Evolutionary conservation across 768 basidiomycete genomes (phyloP).

Genomic region (Agaricus sinodeliciosus): DNA sequence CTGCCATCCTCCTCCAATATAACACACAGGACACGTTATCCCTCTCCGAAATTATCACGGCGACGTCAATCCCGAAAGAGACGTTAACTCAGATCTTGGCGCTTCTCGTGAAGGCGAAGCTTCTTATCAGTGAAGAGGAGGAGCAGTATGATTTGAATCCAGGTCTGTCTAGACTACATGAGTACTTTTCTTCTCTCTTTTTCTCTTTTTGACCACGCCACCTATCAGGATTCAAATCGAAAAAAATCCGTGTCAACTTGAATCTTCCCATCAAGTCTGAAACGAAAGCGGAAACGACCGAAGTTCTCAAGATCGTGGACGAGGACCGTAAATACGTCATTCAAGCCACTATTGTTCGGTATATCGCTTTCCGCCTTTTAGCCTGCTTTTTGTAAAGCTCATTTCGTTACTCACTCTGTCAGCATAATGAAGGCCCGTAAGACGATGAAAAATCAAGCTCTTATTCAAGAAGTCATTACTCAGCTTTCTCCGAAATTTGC

Average conservation of each 20-base stretch:
- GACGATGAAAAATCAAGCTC: slow-evolving; percentile 88
- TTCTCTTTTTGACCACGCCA: background rate
- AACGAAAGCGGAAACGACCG: slow-evolving; percentile 82
- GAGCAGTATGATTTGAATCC: slow-evolving; percentile 93
- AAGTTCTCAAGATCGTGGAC: slow-evolving; percentile 94
- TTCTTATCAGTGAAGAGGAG: slow-evolving; percentile 81
- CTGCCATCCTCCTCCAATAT: slow-evolving; percentile 91
- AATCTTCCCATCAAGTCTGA: slow-evolving; percentile 94
- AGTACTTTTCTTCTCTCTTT: background rate
- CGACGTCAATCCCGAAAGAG: slow-evolving; percentile 78
- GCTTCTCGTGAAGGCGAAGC: slow-evolving; percentile 78
- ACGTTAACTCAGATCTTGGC: slow-evolving; percentile 63
- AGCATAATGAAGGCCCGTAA: slow-evolving; percentile 96
- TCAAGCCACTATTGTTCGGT: slow-evolving; percentile 91
- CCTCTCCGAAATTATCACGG: slow-evolving; percentile 67
- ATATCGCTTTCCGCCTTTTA: slow-evolving; percentile 12
- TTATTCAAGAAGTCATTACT: slow-evolving; percentile 87
- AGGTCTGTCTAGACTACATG: slow-evolving; percentile 20
- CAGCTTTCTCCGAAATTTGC: slow-evolving; percentile 86
- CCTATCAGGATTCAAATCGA: slow-evolving; percentile 74
- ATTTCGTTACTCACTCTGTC: slow-evolving; percentile 5
- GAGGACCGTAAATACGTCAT: slow-evolving; percentile 97
- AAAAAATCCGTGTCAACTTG: slow-evolving; percentile 90
- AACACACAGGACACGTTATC: slow-evolving; percentile 87
- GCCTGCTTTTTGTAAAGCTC: background rate